Base-by-base conservation (phyloP, 2,329 filamentous ascomycete genomes). In the Colletotrichum brevisporum region DNA sequence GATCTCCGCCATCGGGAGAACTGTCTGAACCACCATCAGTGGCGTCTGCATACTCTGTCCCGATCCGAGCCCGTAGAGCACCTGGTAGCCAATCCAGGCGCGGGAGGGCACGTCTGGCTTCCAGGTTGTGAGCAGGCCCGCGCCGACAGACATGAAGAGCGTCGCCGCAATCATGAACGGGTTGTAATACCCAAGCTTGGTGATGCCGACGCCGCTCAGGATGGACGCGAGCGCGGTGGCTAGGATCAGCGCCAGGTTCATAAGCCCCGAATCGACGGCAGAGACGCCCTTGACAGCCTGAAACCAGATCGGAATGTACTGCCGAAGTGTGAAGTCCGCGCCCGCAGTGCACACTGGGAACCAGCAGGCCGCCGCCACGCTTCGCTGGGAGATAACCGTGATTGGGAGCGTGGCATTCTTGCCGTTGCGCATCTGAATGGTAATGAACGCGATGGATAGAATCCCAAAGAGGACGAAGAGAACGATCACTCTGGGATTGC, bases 361-460 rank as follows among this genome's bases (percentile, higher is more conserved):
- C 41, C 68, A 47, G 24, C 62, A 62, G 6, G 73, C 73, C 6
- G 65, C 48, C 1, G 63, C 61, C 10, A 83, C 75, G 18, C 74
- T 77, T 5, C 80, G 76, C 24, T 80, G 75, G 13, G 70, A 73
- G n/a, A 82, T 59, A 68, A 83, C 75, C 3, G 75, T 77, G 10
- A 76, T 76, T 5, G 82, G 79, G 4, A 83, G 71, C 0, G 80
- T 83, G 0, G 80, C 81, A 9, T 69, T 73, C 13, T 80, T 75
- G 16, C 73, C 71, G 9, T 74, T 74, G 64, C 74, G 76, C 51
- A 76, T 63, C 58, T 83, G 80, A 10, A 82, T 66, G n/a, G 52
- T 68, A 21, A 78, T 65, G 56, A 81, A 81, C 1, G 50, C 60
- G 26, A 69, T 52, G 9, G 75, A 69, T 3, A 82, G 71, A 12